Base-by-base conservation (phyloP, 169 alveolate genomes). In the Perkinsus marinus region DNA sequence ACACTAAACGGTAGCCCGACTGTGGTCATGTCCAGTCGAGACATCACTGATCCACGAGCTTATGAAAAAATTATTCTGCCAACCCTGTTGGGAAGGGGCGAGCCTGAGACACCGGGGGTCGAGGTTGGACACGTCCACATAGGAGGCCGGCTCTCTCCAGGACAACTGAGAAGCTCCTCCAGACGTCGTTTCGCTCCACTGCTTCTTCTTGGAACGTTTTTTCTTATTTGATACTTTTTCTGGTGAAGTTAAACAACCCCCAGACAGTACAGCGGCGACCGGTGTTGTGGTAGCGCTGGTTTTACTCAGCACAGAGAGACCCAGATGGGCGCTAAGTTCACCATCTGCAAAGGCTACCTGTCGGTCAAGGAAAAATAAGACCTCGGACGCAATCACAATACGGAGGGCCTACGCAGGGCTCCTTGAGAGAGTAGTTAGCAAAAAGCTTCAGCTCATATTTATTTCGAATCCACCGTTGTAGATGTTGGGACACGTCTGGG, bases 401-500 rank as follows among this genome's bases (percentile, higher is more conserved):
- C 22, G 79, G 34, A 57, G 34, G 3, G 3, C 79, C 34, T 57
- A 57, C 79, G 22, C 79, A 57, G 34, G 79, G 79, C 79, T 57
- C 79, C 79, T 57, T 57, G 30, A 16, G 36, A 7, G 79, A 57
- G 79, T 57, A 57, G 79, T 57, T 57, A 16, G 79, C 79, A 16
- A 57, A 93, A 41, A 93, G 91, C 37, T 93, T 93, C 68, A 93
- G 92, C 90, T 93, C 95, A 90, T 93, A 93, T 79, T 93, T 93
- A 36, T 91, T 91, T 22, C 95, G 89, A 34, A 93, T 92, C 95
- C 95, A 93, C 38, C 90, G 93, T 47, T 93, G 94, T 0, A 93
- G 46, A 9, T 39, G 68, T 39, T 39, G 69, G 39, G 69, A 57
- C 34, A 30, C 22, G 79, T 57, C 79, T 5, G 79, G 79, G 34